These are phyloP conservation scores for Lepidopterella palustris DNA, from an alignment of 495 filamentous ascomycete species.

Conservation along the genomic window DNA sequence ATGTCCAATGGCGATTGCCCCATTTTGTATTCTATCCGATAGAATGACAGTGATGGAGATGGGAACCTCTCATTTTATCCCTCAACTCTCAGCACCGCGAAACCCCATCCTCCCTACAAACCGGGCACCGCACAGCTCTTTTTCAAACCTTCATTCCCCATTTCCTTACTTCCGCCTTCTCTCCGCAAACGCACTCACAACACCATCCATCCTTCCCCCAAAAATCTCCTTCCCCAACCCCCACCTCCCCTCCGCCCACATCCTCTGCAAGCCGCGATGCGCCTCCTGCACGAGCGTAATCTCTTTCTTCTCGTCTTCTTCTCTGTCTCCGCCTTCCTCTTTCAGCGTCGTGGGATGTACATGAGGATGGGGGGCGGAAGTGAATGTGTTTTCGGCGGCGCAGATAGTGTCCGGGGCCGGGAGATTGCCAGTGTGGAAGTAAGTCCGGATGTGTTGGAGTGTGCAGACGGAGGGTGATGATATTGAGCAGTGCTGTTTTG, in stretches of 20 bases:
- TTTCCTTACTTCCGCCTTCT: background rate
- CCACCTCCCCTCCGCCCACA: background rate
- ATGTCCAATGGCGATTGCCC: too few relatives aligned
- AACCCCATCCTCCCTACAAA: too few relatives aligned
- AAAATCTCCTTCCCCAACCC: background rate
- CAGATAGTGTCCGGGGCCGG: constrained; percentile 30
- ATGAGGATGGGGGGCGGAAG: too few relatives aligned
- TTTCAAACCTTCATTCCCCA: too few relatives aligned
- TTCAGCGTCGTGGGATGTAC: too few relatives aligned
- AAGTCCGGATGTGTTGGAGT: constrained; percentile 19
- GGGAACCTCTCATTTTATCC: too few relatives aligned
- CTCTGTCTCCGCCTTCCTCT: background rate
- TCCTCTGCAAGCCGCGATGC: background rate
- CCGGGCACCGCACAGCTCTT: too few relatives aligned
- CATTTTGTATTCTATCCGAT: too few relatives aligned
- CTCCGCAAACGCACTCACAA: background rate
- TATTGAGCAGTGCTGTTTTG: constrained; percentile 30
- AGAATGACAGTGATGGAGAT: too few relatives aligned
- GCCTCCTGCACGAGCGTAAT: background rate
- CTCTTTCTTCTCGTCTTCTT: background rate
- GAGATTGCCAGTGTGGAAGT: constrained; percentile 34
- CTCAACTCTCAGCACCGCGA: too few relatives aligned
- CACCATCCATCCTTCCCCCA: background rate
- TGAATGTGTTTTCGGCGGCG: too few relatives aligned
- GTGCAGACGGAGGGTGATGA: constrained; percentile 30